A percentile compares a stretch with the other conserved stretches of the same genome.
phyloP scores from a whole-genome alignment of 192 early-diverging fungal species.

The Coemansia sp. region DNA sequence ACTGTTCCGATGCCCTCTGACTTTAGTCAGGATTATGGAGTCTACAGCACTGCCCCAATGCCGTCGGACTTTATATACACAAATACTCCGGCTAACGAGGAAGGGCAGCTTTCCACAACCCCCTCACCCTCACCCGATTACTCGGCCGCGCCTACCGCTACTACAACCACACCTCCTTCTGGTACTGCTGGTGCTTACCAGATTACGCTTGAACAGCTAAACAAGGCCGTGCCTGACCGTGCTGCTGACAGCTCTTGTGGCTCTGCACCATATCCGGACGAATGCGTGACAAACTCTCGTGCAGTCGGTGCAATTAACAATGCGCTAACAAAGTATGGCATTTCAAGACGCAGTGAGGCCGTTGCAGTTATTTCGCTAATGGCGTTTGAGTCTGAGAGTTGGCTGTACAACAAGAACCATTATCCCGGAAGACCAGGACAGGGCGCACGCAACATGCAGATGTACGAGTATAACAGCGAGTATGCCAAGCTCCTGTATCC shows the following conservation, averaged over 20 bases:
- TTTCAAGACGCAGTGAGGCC: conserved; percentile 28
- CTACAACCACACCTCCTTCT: background rate
- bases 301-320: conserved; percentile 28
- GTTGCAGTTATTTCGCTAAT: conserved; percentile 35
- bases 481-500: conserved; percentile 34
- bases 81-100: background rate
- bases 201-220: background rate
- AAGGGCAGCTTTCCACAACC: background rate
- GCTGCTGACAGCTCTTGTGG: background rate
- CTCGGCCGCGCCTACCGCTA: background rate
- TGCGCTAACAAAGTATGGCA: conserved; percentile 22
- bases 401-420: conserved; percentile 38
- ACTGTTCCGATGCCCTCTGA: no score
- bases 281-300: conserved; percentile 22
- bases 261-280: background rate
- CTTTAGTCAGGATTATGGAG: no score
- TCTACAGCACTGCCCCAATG: no score
- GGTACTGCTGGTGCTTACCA: background rate
- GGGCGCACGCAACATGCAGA: conserved; percentile 39
- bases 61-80: background rate
- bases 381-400: conserved; percentile 35
- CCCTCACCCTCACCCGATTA: background rate
- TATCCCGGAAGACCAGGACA: conserved; percentile 18
- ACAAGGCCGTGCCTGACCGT: background rate
- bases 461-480: conserved; percentile 23